phyloP scores from a whole-genome alignment of 345 rosid genomes.

The Gossypium herbaceum region DNA sequence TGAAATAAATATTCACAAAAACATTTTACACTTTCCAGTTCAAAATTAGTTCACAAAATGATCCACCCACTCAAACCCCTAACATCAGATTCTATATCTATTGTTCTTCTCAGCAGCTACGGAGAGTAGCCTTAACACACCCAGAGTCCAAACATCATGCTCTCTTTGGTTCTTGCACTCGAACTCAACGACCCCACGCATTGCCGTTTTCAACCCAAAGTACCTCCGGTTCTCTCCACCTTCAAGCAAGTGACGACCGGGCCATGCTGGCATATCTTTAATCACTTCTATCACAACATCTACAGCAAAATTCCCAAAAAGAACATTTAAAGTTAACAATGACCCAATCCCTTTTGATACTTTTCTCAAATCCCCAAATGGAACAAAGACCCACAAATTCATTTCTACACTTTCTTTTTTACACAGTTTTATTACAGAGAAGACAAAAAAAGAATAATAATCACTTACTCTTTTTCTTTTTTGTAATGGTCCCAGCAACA shows the following conservation, averaged over 20 bases:
- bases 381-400: constrained; percentile 52
- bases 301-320: constrained; percentile 18
- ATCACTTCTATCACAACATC: constrained; percentile 73
- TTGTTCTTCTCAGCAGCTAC: constrained; percentile 52
- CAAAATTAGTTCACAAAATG: too few relatives aligned
- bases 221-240: constrained; percentile 73
- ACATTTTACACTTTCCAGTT: too few relatives aligned
- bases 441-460: constrained; percentile 30
- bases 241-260: constrained; percentile 79
- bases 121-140: constrained; percentile 71
- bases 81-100: constrained; percentile 39
- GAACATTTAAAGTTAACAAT: too few relatives aligned
- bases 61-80: too few relatives aligned
- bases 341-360: constrained; percentile 32
- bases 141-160: constrained; percentile 84
- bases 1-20: too few relatives aligned
- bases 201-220: constrained; percentile 64
- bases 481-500: constrained; percentile 88
- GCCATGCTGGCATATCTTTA: constrained; percentile 74
- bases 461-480: constrained; percentile 92
- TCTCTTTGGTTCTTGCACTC: constrained; percentile 79
- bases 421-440: constrained; percentile 22
- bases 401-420: neutral
- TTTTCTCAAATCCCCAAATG: constrained; percentile 85
- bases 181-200: constrained; percentile 61